These are phyloP conservation scores for Alternaria brassicicola DNA, from an alignment of 2,329 filamentous ascomycete genomes.

Conservation along the genomic window DNA sequence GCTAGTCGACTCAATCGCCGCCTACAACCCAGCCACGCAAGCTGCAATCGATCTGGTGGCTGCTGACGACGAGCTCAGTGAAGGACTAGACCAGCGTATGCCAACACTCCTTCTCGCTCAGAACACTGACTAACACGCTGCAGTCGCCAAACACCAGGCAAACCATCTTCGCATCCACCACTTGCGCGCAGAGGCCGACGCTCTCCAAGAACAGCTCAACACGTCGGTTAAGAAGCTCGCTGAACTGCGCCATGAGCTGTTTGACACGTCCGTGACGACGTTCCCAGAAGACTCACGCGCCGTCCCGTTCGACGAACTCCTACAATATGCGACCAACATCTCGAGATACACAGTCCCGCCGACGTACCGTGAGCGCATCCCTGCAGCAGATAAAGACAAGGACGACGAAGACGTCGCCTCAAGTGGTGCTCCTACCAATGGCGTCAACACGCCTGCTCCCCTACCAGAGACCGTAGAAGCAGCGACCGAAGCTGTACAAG, in stretches of 20 bases:
- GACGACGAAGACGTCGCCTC: slow-evolving; percentile 28
- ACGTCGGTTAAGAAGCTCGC: slow-evolving; percentile 73
- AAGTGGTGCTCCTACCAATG: slow-evolving; percentile 36
- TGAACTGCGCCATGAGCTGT: slow-evolving; percentile 73
- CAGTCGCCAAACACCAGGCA: slow-evolving; percentile 75
- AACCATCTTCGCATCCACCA: slow-evolving; percentile 72
- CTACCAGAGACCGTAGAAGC: slow-evolving; percentile 32
- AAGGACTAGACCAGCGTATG: slow-evolving; percentile 69
- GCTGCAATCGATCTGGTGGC: slow-evolving; percentile 72
- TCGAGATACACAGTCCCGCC: slow-evolving; percentile 79
- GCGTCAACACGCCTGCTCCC: slow-evolving; percentile 36
- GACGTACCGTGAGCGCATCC: slow-evolving; percentile 50
- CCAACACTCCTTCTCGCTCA: neutral
- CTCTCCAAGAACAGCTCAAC: slow-evolving; percentile 74
- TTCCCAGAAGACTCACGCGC: slow-evolving; percentile 51
- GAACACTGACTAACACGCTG: slow-evolving; percentile 10
- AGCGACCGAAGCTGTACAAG: slow-evolving; percentile 28
- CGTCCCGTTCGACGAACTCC: slow-evolving; percentile 73
- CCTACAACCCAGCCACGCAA: slow-evolving; percentile 75
- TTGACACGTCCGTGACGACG: slow-evolving; percentile 52
- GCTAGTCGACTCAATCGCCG: slow-evolving; percentile 79
- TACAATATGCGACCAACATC: slow-evolving; percentile 79
- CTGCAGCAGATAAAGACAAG: slow-evolving; percentile 27
- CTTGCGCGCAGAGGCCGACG: slow-evolving; percentile 69
- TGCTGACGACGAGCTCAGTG: slow-evolving; percentile 71